Evolutionary conservation across 768 basidiomycete genomes (phyloP), one percentile per base, ranked within the genome.

Genomic region (Termitomyces sp.): DNA sequence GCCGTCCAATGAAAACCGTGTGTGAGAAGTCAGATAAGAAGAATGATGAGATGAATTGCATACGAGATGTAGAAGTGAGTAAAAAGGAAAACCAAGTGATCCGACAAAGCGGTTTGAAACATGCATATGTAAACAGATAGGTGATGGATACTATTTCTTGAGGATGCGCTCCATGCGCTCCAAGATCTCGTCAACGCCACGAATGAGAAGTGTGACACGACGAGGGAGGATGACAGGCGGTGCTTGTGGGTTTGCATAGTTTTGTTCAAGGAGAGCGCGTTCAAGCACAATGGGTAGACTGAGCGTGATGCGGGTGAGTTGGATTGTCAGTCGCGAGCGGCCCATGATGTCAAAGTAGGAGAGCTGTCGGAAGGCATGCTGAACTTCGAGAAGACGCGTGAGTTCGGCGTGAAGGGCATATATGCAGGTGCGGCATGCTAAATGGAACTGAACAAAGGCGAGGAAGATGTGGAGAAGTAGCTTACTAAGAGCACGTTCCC

Each of bases 261-360:
- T 69, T 63, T 81, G 78, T 42, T 85, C 79, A 37, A 76, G 76
- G 58, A 93, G 73, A 0, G 89, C 90, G 45, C 74, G 77, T 67
- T 94, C 92, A 18, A 93, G 76, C 0, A 82, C 85, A 58, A 91
- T 80, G 2, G 91, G 91, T 9, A 93, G 79, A 49, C 78, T 82
- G 57, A 93, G 80, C 4, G 89, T 87, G 65, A 92, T 86, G 20
- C 92, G 83, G 3, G 87, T 86, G 45, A 95, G 79, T 63, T 88
- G 86, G 42, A 93, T 83, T 8, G 88, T 87, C 37, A 93, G 76
- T 11, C 90, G 83, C 2, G 86, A 85, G 15, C 93, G 86, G 15
- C 87, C 86, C 50, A 86, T 76, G 59, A 94, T 72, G 70, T 93
- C 89, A 62, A 93, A 81, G 67, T 91, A 93, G 13, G 88, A 84